Evolutionary conservation across 2,329 filamentous ascomycete genomes (phyloP), one percentile per base, ranked within the genome.

Genomic region (Neofusicoccum laricinum): DNA sequence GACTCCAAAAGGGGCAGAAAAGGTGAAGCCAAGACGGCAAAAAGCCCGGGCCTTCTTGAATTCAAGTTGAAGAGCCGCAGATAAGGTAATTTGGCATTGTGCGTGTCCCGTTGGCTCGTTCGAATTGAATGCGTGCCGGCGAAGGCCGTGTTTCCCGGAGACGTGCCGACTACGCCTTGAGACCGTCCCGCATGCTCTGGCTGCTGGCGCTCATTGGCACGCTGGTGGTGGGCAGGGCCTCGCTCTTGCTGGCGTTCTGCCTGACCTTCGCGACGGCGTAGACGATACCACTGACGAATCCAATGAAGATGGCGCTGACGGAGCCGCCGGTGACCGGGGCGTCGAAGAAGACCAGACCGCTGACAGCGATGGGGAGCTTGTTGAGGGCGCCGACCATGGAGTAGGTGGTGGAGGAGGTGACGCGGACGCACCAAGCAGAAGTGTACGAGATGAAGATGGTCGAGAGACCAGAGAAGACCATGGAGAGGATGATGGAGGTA

Each of bases 391-490:
- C 95, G 64, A 98, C 95, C 94, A 99, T 98, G 34, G 92, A 96
- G 83, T 98, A 99, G 2, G 95, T 99, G 8, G 95, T 99, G 17
- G 93, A 97, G 0, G 93, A 96, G 7, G 95, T 98, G 68, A 97
- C 91, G 69, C 95, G 93, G 68, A 99, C 96, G 76, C 95, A 98
- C 95, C 95, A 99, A 41, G 95, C 95, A 15, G 94, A 97, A 75
- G 93, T 96, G 85, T 99, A 99, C n/a, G 94, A 98, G 78, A 99
- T 99, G 81, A 97, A 97, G 73, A 98, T 93, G 58, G 93, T 91
- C 40, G 89, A 93, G 62, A 97, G 84, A 66, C 95, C 95, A 4
- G 95, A 97, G 79, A 98, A 90, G 73, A 98, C 81, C 91, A 98
- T 97, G 73, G 93, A 91, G 66, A 90, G 80, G 70, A 96, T 85